Percentiles rank a stretch among this genome's conserved stretches.
phyloP scores from a whole-genome alignment of 352 stramenopile genomes.

The Globisporangium yorkense region DNA sequence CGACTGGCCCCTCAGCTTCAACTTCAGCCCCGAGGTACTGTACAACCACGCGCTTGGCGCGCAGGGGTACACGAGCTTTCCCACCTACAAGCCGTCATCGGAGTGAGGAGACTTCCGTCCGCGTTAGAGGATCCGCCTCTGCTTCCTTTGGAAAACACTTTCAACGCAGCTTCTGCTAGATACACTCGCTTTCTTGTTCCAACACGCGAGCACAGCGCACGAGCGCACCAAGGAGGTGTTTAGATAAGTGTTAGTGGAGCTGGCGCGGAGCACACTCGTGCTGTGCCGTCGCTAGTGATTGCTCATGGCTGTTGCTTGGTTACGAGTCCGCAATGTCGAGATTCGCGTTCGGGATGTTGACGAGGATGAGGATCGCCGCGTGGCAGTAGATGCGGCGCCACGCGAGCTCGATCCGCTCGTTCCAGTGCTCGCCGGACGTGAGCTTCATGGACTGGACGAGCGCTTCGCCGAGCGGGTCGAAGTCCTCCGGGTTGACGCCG shows the following conservation, averaged over 20 bases:
- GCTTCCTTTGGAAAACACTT: not conserved
- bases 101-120: not conserved
- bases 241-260: no score
- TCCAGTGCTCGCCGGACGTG: slow-evolving; percentile 43
- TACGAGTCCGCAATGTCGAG: slow-evolving; percentile 34
- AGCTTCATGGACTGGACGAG: slow-evolving; percentile 55
- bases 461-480: slow-evolving; percentile 50
- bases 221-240: no score
- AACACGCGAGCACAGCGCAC: not conserved
- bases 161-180: not conserved
- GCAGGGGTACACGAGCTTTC: slow-evolving; percentile 50
- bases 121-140: not conserved
- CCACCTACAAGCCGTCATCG: not conserved
- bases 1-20: slow-evolving; percentile 8
- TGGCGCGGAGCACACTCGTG: no score
- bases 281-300: not conserved
- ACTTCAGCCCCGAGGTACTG: slow-evolving; percentile 23
- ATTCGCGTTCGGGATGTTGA: slow-evolving; percentile 48
- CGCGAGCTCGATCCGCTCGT: slow-evolving; percentile 34
- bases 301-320: slow-evolving; percentile 3
- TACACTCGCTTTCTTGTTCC: not conserved
- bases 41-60: slow-evolving; percentile 38
- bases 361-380: slow-evolving; percentile 51
- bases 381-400: slow-evolving; percentile 63
- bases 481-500: slow-evolving; percentile 57